These are phyloP conservation scores for Lenzites betulinus DNA, from an alignment of 768 basidiomycete species.

Conservation along the genomic window DNA sequence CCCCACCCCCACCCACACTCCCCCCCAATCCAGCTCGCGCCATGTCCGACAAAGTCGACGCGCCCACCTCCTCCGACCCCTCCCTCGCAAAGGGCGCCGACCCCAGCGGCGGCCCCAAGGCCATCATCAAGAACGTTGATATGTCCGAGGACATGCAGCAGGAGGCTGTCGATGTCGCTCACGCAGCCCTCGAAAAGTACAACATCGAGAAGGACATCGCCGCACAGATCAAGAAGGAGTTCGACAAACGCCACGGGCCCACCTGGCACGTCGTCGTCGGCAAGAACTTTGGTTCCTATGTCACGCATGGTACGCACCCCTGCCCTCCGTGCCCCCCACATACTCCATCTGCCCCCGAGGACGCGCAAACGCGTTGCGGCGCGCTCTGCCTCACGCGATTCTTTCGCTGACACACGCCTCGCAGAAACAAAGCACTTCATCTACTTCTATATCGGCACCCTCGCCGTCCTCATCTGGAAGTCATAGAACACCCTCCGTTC, in stretches of 20 bases:
- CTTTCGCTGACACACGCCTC: constrained; percentile 7
- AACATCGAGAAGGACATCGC: constrained; percentile 98
- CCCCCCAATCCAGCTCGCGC: background rate
- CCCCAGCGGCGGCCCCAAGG: constrained; percentile 58
- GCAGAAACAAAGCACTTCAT: constrained; percentile 98
- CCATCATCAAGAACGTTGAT: constrained; percentile 95
- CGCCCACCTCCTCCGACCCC: constrained; percentile 55
- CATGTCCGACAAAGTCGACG: constrained; percentile 53
- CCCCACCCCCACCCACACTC: background rate
- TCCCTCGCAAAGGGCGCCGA: constrained; percentile 42
- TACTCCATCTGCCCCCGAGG: too few relatives aligned
- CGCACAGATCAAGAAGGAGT: constrained; percentile 97
- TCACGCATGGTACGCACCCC: constrained; percentile 80
- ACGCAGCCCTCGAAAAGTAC: constrained; percentile 84
- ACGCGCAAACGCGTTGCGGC: too few relatives aligned
- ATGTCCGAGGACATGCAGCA: constrained; percentile 98
- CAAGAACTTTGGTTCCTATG: constrained; percentile 98
- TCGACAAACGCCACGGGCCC: constrained; percentile 87
- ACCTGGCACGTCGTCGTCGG: constrained; percentile 99
- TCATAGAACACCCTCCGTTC: constrained; percentile 47
- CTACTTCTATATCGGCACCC: constrained; percentile 94
- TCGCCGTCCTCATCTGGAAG: constrained; percentile 95
- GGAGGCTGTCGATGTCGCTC: constrained; percentile 87
- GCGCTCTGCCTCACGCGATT: background rate
- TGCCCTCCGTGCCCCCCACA: constrained; percentile 6